Evolutionary conservation across 495 filamentous ascomycete species (phyloP), one percentile per base, ranked within the genome.

Genomic region (Margaritispora aquatica): DNA sequence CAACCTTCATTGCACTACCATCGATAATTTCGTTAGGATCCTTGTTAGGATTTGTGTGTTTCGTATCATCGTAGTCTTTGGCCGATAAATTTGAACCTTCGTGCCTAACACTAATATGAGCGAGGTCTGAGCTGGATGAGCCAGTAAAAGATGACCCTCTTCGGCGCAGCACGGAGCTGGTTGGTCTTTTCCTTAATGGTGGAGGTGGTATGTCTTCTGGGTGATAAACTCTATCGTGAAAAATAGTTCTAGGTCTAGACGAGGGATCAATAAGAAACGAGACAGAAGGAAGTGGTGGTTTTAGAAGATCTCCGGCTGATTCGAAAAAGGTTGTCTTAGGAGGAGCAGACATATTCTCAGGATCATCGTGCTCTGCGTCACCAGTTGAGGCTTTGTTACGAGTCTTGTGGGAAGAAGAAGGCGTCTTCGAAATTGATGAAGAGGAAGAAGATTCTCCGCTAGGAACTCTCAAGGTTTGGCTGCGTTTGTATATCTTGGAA

Each of bases 171-270:
- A 66, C 49, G 15, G 50, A 50, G 52, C 51, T 51, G 2, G 63
- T 57, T 20, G 57, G 22, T 1, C 66, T 63, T 49, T 86, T 87
- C 59, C 82, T 82, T 0, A 87, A 72, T 2, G 86, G 80, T 7
- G 90, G 88, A n/a, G 81, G 85, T 1, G 94, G 94, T 48, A 97
- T 96, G 70, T 98, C 94, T 38, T 88, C 83, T 0, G 93, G 90
- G 67, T 92, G 89, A 71, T 98, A 98, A 24, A 97, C 81, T 15
- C 94, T 87, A 70, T 97, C 94, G 73, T 98, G 94, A 73, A 97
- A 97, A 59, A 98, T 97, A 13, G 95, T 96, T 36, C 88, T 83
- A 5, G 90, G 83, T n/a, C 94, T 88, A 50, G 83, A 84, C 29
- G 85, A 78, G 15, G 93, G 92, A 57, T 96, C 85, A 56, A 89